Base-by-base conservation (phyloP, 495 filamentous ascomycete genomes). In the Parathielavia hyrcaniae region DNA sequence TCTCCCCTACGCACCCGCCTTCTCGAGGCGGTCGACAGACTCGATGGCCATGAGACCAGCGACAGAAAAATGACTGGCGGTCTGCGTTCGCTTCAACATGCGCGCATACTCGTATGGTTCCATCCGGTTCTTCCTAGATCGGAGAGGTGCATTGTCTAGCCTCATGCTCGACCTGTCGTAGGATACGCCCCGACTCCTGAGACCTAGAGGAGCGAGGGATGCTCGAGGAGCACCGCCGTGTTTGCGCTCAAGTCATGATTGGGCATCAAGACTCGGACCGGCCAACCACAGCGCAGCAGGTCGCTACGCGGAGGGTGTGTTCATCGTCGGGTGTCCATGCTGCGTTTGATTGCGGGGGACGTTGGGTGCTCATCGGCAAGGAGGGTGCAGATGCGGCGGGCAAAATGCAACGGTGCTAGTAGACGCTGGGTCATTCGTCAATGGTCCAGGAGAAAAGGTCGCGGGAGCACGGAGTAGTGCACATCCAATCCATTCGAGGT, bases 311-410 rank as follows among this genome's bases (percentile, higher is more conserved):
- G 38, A 32, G 58, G 58, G 63, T 64, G 61, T 60, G 55, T 53
- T 62, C 55, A 63, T 44, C 48, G 57, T 68, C 61, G 60, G 65
- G 65, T 63, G 61, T 60, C 61, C 64, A 62, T 63, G 57, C 56
- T 50, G 46, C 46, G 30, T 51, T 51, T n/a, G 57, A 56, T 17
- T 46, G 64, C 34, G 55, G 63, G 63, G 60, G 61, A 57, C 58
- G 65, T 69, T 69, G 67, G 65, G 67, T 68, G 63, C 41, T 55
- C 46, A 64, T 60, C 58, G 61, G 55, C 50, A 40, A 34, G 39
- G 30, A 32, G 55, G 32, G 53, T 69, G 64, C 61, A 64, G 54
- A 50, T 26, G 20, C 34, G n/a, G 54, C 59, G 26, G 48, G 49
- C 30, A 17, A 58, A 50, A 64, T 55, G 57, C 62, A 67, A 66